phyloP scores from a whole-genome alignment of 805 yeast species.

The Jamesozyma spencerorum region DNA sequence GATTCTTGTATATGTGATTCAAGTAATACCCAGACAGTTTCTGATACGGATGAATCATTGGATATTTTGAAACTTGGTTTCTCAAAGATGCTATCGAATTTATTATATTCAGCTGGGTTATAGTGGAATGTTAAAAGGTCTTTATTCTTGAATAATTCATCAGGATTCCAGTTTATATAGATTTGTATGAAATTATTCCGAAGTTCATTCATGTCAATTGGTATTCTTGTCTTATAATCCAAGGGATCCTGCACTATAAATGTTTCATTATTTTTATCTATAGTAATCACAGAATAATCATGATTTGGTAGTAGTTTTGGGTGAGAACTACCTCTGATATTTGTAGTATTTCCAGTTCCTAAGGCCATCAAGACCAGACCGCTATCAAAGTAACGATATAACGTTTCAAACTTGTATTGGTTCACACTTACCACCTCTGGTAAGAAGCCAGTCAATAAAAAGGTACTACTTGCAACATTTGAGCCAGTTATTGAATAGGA shows the following conservation, averaged over 20 bases:
- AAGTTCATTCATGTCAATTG: conserved; percentile 11
- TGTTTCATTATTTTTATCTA: conserved; percentile 17
- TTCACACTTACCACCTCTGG: conserved; percentile 46
- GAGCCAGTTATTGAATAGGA: conserved; percentile 67
- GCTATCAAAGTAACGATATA: conserved; percentile 17
- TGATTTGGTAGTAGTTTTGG: conserved; percentile 44
- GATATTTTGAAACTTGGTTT: conserved; percentile 38
- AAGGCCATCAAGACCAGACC: conserved; percentile 42
- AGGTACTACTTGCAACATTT: conserved; percentile 64
- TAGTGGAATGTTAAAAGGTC: conserved; percentile 27
- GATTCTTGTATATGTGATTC: conserved; percentile 37
- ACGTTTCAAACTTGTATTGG: conserved; percentile 24
- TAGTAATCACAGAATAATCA: conserved; percentile 56
- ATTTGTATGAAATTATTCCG: conserved; percentile 38
- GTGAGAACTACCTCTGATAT: conserved; percentile 22
- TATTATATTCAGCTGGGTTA: conserved; percentile 12
- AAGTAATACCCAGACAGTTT: conserved; percentile 39
- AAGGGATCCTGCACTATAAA: conserved; percentile 39
- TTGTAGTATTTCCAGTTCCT: conserved; percentile 48
- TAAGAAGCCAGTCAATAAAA: conserved; percentile 56
- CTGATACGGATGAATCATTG: conserved; percentile 24
- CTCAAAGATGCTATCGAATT: conserved; percentile 16
- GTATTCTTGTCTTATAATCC: conserved; percentile 4
- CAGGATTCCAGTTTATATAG: conserved; percentile 61
- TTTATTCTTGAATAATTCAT: conserved; percentile 16